Evolutionary conservation across 768 basidiomycete genomes (phyloP), one percentile per base, ranked within the genome.

Genomic region (Suillus bovinus): DNA sequence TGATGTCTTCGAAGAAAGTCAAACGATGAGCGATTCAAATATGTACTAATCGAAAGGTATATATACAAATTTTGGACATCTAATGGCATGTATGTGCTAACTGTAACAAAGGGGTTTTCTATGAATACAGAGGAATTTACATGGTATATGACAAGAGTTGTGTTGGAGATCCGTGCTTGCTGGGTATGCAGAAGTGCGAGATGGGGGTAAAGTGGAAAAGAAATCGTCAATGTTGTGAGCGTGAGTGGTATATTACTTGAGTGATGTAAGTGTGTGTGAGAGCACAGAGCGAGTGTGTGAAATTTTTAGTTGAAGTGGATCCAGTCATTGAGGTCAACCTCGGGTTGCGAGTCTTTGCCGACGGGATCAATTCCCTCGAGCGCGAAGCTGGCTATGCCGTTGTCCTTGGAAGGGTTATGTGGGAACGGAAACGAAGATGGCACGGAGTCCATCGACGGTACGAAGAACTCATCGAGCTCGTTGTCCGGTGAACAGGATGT

Each of bases 391-490:
- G 17, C 7, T 9, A n/a, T 58, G 24, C 8, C 36, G 14, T 41
- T 13, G 27, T 61, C 55, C 22, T 41, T 36, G 34, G 27, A 27
- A 27, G 24, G 16, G 16, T 3, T 36, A 14, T 59, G 16, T 22
- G 13, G 13, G 31, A 29, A 59, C n/a, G 58, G 29, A 29, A 39
- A 13, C 10, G 24, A 41, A 39, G 38, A 38, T 5, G 50, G 14
- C 29, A 33, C 11, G 7, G 14, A 22, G 4, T 70, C 70, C 34
- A 75, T 61, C 11, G 70, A 36, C n/a, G 69, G 73, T 22, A 66
- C 73, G n/a, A 74, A 76, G 13, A 75, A 49, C 60, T 74, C 67
- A 24, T 74, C 75, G 60, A 74, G 60, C 20, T 38, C 59, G 27
- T 56, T 56, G 10, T 56, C 55, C 11, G 38, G 38, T 20, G 38